These are phyloP conservation scores for Pseudogymnoascus pannorum DNA, from an alignment of 2,329 filamentous ascomycete species.

Conservation along the genomic window DNA sequence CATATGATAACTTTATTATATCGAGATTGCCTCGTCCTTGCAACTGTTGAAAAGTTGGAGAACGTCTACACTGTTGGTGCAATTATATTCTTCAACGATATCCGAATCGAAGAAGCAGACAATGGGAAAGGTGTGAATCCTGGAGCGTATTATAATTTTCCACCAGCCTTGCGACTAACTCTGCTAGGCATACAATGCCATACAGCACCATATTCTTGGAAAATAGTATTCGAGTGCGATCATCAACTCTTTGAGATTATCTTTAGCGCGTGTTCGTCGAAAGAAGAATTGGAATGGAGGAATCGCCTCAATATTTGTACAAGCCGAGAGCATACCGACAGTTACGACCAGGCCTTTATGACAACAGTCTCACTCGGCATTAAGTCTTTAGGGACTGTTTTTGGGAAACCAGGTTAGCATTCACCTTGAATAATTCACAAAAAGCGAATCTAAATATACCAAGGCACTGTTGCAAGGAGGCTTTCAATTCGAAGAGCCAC, in stretches of 20 bases:
- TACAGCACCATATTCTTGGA: conserved; percentile 84
- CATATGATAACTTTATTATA: conserved; percentile 88
- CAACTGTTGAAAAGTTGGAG: conserved; percentile 56
- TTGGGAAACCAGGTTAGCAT: conserved; percentile 58
- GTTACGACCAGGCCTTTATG: conserved; percentile 43
- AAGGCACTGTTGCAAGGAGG: conserved; percentile 55
- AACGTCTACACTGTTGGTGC: conserved; percentile 67
- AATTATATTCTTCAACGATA: conserved; percentile 60
- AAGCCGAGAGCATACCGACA: conserved; percentile 41
- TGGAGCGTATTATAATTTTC: conserved; percentile 18
- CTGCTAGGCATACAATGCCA: conserved; percentile 73
- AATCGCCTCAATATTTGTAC: conserved; percentile 50
- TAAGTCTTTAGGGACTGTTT: conserved; percentile 66
- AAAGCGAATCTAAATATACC: not conserved
- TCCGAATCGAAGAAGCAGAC: conserved; percentile 63
- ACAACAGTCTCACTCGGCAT: conserved; percentile 63
- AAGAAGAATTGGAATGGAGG: conserved; percentile 77
- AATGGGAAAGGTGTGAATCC: conserved; percentile 59
- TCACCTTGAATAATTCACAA: not conserved
- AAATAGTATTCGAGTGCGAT: conserved; percentile 73
- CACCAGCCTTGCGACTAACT: not conserved
- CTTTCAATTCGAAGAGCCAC: conserved; percentile 75
- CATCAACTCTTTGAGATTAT: conserved; percentile 77
- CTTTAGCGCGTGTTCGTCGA: conserved; percentile 74
- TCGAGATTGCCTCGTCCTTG: conserved; percentile 69